A percentile compares a stretch with the other conserved stretches of the same genome.
These are phyloP conservation scores for Alternaria postmessia DNA, from an alignment of 2,329 filamentous ascomycete species.

Conservation along the genomic window DNA sequence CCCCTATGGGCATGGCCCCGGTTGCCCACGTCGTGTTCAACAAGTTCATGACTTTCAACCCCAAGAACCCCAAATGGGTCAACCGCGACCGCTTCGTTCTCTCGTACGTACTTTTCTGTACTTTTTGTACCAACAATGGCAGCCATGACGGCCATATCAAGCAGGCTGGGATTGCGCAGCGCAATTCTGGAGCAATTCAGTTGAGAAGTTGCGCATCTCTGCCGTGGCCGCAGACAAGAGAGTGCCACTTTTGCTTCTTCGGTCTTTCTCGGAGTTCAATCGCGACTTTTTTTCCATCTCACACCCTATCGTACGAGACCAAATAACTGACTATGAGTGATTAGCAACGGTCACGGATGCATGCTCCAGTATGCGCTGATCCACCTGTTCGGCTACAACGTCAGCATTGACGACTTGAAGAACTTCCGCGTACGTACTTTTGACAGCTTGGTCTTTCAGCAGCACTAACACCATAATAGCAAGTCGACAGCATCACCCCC, in stretches of 20 bases:
- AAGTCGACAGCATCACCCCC: constrained; percentile 83
- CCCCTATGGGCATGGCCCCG: constrained; percentile 96
- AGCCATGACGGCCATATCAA: neutral
- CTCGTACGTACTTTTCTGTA: constrained; percentile 73
- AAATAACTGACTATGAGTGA: constrained; percentile 3
- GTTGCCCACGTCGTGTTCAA: constrained; percentile 97
- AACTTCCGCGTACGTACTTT: constrained; percentile 81
- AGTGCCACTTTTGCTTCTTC: constrained; percentile 12
- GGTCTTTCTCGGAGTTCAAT: neutral
- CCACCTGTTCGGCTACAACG: constrained; percentile 90
- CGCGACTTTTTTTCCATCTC: neutral
- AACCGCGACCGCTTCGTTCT: constrained; percentile 99
- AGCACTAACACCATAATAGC: constrained; percentile 51
- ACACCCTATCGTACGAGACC: neutral
- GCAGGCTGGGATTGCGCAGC: constrained; percentile 2
- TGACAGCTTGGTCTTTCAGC: constrained; percentile 58
- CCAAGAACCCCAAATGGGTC: constrained; percentile 96
- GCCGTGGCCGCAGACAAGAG: constrained; percentile 16
- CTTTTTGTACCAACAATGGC: neutral
- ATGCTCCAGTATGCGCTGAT: constrained; percentile 99
- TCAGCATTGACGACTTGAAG: constrained; percentile 93
- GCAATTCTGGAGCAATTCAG: constrained; percentile 4
- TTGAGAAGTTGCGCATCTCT: constrained; percentile 25
- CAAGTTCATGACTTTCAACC: constrained; percentile 99
- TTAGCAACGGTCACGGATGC: constrained; percentile 97